Base-by-base conservation (phyloP, 2,329 filamentous ascomycete species). In the Alternaria hordeiaustralica region DNA sequence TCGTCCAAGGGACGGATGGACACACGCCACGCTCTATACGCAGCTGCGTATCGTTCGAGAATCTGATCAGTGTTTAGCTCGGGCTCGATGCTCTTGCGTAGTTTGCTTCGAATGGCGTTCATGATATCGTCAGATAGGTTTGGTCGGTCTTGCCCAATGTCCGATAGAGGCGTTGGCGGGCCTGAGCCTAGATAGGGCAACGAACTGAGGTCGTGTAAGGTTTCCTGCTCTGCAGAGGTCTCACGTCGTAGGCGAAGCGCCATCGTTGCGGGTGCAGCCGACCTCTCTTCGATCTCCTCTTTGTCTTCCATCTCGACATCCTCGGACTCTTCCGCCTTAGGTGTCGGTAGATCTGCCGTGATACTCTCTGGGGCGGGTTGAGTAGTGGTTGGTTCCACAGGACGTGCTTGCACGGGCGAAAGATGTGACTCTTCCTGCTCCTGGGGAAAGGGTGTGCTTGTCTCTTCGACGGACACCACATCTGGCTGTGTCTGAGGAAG, bases 181-280 rank as follows among this genome's bases (percentile, higher is more conserved):
- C 77, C 77, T 59, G 84, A 84, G 28, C 78, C 71, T 56, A 85
- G 75, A 61, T 83, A 85, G 3, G 84, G 84, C 6, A 86, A 73
- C 13, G 72, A 74, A 44, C 81, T 79, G 5, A 80, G 71, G 59
- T 84, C 83, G 11, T 81, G 79, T 41, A 75, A 79, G 7, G 72
- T 71, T 49, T 81, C 77, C n/a, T 75, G 73, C 20, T 80, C 77
- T 10, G 69, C 60, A 46, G 76, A 76, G 4, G 65, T 60, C 23
- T 77, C 75, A 30, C 70, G 75, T 20, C 76, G 71, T 23, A 75
- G 51, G 12, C 74, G 74, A 15, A 78, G 68, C 49, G 75, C 75
- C 33, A 72, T 70, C 10, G 77, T 79, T 15, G 77, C 76, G 20
- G 77, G 76, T 26, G 76, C 75, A 5, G 74, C 62, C 12, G 74